Evolutionary conservation across 352 stramenopile species (phyloP).

Genomic region (Phytophthora crassamura): DNA sequence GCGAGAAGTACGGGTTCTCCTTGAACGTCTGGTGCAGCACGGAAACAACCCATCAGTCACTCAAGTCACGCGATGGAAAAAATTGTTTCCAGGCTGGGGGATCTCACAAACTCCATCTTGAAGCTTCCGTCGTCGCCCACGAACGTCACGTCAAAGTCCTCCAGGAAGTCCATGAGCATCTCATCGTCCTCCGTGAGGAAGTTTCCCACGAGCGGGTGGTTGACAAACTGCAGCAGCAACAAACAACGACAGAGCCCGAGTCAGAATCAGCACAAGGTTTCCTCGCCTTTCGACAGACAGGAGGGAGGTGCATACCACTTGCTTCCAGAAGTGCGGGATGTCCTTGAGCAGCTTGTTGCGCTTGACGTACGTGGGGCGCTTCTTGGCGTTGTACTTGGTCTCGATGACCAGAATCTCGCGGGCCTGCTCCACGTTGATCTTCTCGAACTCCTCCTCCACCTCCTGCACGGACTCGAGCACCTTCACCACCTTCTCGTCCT

Average conservation of each 20-base stretch:
- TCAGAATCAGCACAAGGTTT: slow-evolving; percentile 2
- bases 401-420: slow-evolving; percentile 77
- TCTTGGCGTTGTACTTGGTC: slow-evolving; percentile 78
- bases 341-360: slow-evolving; percentile 65
- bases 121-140: slow-evolving; percentile 70
- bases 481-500: slow-evolving; percentile 55
- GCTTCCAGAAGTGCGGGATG: slow-evolving; percentile 83
- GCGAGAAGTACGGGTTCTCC: slow-evolving; percentile 73
- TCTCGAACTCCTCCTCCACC: slow-evolving; percentile 72
- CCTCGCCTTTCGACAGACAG: background rate
- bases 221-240: slow-evolving; percentile 55
- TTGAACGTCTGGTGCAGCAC: slow-evolving; percentile 52
- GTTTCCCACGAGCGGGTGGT: slow-evolving; percentile 69
- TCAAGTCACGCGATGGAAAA: background rate
- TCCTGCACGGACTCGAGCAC: slow-evolving; percentile 56
- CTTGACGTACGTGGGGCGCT: slow-evolving; percentile 72
- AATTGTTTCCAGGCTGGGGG: background rate
- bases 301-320: slow-evolving; percentile 54
- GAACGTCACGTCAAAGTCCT: slow-evolving; percentile 70
- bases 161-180: slow-evolving; percentile 57
- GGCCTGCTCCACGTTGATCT: slow-evolving; percentile 66
- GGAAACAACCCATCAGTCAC: background rate
- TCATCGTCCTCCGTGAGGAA: slow-evolving; percentile 58
- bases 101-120: slow-evolving; percentile 71
- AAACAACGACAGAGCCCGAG: background rate